Percentiles rank a stretch among this genome's conserved stretches.
phyloP scores from a whole-genome alignment of 257 asterid species.

The Perilla frutescens region DNA sequence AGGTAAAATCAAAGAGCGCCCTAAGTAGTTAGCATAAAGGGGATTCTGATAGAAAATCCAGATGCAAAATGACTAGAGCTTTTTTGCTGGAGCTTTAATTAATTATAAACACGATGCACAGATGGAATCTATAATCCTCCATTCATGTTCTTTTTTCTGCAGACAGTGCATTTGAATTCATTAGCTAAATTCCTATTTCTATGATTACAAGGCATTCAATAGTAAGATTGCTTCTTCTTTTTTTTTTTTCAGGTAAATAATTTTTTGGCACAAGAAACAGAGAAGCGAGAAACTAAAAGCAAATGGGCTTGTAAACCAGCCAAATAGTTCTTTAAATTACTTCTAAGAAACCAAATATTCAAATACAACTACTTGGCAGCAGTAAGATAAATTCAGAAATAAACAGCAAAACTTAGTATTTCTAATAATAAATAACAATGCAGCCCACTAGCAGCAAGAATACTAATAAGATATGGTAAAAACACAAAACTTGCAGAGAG shows the following conservation, averaged over 20 bases:
- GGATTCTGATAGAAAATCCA: neutral
- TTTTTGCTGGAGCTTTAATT: neutral
- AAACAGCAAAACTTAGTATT: conserved; percentile 15
- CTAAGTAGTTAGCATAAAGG: neutral
- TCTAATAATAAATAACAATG: conserved; percentile 15
- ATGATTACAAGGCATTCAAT: neutral
- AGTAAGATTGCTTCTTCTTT: neutral
- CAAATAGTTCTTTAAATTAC: conserved; percentile 14
- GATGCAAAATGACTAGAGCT: neutral
- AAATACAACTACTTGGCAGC: conserved; percentile 20
- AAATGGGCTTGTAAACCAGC: neutral
- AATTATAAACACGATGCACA: neutral
- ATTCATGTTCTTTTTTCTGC: neutral
- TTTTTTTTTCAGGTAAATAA: neutral
- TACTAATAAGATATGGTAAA: conserved; percentile 1
- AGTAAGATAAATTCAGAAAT: neutral
- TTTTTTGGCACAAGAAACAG: no score
- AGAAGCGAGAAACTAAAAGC: neutral
- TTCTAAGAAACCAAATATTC: conserved; percentile 8
- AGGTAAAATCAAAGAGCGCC: neutral
- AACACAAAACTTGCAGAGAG: conserved; percentile 15
- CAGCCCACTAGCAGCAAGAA: conserved; percentile 15
- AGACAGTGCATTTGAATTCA: neutral
- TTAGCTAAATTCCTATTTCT: neutral
- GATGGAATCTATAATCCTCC: neutral